Percentiles rank a stretch among this genome's conserved stretches.
phyloP scores from a whole-genome alignment of 2,329 filamentous ascomycete species.

The Colletotrichum nymphaeae region DNA sequence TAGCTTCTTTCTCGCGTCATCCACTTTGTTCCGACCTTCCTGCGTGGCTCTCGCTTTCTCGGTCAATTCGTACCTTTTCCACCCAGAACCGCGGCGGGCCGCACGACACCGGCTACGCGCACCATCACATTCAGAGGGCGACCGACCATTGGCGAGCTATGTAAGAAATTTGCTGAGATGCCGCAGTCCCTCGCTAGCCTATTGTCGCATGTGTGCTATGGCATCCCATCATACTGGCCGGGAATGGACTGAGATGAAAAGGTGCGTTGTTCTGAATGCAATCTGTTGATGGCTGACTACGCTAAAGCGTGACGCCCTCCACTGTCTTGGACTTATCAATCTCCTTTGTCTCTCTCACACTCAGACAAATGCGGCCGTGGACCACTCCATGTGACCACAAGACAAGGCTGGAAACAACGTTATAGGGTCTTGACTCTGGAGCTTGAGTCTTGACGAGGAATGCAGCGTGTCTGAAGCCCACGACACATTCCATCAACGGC shows the following conservation, averaged over 20 bases:
- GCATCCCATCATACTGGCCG: conserved; percentile 1
- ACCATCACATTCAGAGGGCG: not conserved
- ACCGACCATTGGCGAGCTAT: not conserved
- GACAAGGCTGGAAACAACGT: conserved; percentile 7
- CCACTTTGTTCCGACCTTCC: not conserved
- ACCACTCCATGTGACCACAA: not conserved
- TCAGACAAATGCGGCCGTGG: conserved; percentile 26
- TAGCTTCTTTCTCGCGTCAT: not conserved
- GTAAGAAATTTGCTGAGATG: conserved; percentile 11
- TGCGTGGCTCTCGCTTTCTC: not conserved
- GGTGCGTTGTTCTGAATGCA: conserved; percentile 18
- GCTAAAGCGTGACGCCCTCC: conserved; percentile 10
- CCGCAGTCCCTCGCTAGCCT: not conserved
- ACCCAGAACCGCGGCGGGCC: not conserved
- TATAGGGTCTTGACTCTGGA: not conserved
- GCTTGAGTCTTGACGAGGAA: conserved; percentile 10
- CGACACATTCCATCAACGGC: conserved; percentile 13
- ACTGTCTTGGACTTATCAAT: conserved; percentile 27
- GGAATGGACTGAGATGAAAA: conserved; percentile 33
- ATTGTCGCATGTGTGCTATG: not conserved
- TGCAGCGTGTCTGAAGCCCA: conserved; percentile 19
- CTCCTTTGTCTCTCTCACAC: conserved; percentile 25
- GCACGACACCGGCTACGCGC: not conserved
- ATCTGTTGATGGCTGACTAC: conserved; percentile 12
- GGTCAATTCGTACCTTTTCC: not conserved